Percentiles rank a stretch among this genome's conserved stretches.
Conservation (phyloP, 768 basidiomycete genomes). For the Gloeostereum incarnatum region DNA sequence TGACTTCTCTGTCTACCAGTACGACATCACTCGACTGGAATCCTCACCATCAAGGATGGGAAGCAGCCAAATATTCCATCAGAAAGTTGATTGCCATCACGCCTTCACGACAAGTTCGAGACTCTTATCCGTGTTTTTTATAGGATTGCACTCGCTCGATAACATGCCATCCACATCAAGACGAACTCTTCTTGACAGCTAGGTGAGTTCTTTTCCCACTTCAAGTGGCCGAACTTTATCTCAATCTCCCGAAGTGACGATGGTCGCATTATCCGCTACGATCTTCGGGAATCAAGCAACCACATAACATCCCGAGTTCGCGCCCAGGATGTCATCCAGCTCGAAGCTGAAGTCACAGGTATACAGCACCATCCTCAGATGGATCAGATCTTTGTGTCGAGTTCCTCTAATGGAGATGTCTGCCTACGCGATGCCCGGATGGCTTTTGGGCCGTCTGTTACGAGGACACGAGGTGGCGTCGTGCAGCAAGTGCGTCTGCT, state of each 20-base stretch:
- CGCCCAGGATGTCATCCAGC: slow-evolving; percentile 43
- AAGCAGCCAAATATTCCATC: slow-evolving; percentile 1
- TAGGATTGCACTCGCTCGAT: too few species aligned
- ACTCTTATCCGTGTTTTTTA: background rate
- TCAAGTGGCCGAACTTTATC: background rate
- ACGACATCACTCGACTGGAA: slow-evolving; percentile 36
- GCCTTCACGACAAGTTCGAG: slow-evolving; percentile 12
- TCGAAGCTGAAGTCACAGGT: slow-evolving; percentile 48
- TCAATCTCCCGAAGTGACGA: slow-evolving; percentile 37
- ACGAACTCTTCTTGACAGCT: too few species aligned
- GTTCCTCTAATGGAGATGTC: slow-evolving; percentile 48
- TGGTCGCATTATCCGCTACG: slow-evolving; percentile 56
- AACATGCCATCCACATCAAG: too few species aligned
- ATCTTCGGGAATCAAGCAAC: slow-evolving; percentile 33
- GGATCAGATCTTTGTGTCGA: slow-evolving; percentile 61
- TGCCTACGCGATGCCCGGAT: slow-evolving; percentile 65
- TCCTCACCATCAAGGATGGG: background rate
- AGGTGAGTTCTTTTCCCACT: background rate
- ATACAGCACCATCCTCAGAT: slow-evolving; percentile 60
- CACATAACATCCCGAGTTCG: slow-evolving; percentile 16
- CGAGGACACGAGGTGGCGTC: slow-evolving; percentile 39
- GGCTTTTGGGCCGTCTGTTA: slow-evolving; percentile 51
- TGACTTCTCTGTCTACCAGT: slow-evolving; percentile 41
- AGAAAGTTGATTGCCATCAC: slow-evolving; percentile 1
- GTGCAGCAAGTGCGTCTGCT: slow-evolving; percentile 35